A percentile compares a stretch with the other conserved stretches of the same genome.
Evolutionary conservation across 495 filamentous ascomycete species (phyloP).

Genomic region (Penicillium bialowiezense): DNA sequence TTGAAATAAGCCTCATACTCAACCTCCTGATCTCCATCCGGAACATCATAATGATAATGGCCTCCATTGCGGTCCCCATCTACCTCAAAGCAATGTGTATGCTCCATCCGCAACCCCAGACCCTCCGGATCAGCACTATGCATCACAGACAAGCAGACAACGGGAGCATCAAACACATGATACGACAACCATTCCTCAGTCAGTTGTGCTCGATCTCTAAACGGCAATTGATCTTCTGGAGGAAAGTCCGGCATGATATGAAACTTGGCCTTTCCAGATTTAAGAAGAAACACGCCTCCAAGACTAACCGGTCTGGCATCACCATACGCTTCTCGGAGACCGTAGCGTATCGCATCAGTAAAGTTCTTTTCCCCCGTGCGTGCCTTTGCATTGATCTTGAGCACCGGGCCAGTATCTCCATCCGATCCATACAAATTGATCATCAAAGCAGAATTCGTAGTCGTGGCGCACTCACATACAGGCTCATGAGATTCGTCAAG

Average conservation of each 20-base stretch:
- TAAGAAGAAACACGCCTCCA: constrained; percentile 37
- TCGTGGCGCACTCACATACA: constrained; percentile 3
- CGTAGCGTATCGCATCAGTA: constrained; percentile 29
- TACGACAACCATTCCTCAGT: constrained; percentile 33
- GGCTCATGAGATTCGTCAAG: constrained; percentile 3
- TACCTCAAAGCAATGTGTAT: constrained; percentile 42
- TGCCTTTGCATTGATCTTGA: constrained; percentile 28
- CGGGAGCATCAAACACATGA: constrained; percentile 31
- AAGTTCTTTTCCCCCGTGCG: constrained; percentile 30
- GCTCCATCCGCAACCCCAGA: constrained; percentile 37
- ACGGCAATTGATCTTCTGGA: constrained; percentile 20
- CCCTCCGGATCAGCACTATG: constrained; percentile 35
- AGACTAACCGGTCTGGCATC: constrained; percentile 28
- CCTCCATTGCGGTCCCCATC: constrained; percentile 26
- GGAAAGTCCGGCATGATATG: constrained; percentile 49
- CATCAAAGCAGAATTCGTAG: constrained; percentile 37
- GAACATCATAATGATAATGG: constrained; percentile 42
- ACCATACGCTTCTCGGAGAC: constrained; percentile 24
- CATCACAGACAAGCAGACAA: constrained; percentile 38
- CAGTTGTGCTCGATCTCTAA: constrained; percentile 21
- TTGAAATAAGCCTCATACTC: constrained; percentile 43
- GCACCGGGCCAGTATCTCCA: constrained; percentile 28
- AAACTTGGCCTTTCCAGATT: constrained; percentile 29
- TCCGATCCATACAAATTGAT: constrained; percentile 34
- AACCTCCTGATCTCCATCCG: constrained; percentile 21